Conservation (phyloP, 164 flowering plant genomes). For the Santalum album region DNA sequence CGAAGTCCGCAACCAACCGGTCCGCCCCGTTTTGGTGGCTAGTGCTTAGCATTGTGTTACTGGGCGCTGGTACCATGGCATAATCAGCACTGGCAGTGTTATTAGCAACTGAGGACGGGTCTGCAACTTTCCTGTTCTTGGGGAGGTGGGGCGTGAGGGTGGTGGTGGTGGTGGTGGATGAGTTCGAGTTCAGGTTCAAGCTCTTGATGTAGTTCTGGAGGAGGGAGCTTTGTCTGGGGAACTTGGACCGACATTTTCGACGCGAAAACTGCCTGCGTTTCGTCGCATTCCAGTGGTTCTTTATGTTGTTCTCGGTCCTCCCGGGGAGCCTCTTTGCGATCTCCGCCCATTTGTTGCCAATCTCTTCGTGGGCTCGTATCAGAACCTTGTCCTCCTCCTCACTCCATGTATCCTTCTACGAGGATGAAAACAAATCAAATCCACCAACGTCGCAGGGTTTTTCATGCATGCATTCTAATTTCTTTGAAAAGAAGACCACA, state of each 20-base stretch:
- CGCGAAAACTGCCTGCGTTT: slow-evolving; percentile 60
- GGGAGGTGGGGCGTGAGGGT: no score
- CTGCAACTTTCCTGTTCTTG: no score
- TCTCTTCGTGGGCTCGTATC: slow-evolving; percentile 47
- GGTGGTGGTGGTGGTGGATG: background rate
- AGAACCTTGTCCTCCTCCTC: slow-evolving; percentile 66
- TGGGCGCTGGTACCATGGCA: background rate
- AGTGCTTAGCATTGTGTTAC: no score
- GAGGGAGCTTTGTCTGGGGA: slow-evolving; percentile 40
- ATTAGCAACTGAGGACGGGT: background rate
- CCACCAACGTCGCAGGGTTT: no score
- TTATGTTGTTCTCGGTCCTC: slow-evolving; percentile 81
- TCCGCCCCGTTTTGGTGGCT: slow-evolving; percentile 6
- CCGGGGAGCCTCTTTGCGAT: slow-evolving; percentile 74
- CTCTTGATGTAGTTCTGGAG: slow-evolving; percentile 72
- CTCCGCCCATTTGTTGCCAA: slow-evolving; percentile 93
- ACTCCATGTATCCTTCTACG: slow-evolving; percentile 75
- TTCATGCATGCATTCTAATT: background rate
- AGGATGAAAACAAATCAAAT: no score
- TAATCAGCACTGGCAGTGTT: background rate
- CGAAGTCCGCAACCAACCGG: slow-evolving; percentile 22
- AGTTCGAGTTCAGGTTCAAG: slow-evolving; percentile 23
- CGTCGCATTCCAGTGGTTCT: slow-evolving; percentile 92
- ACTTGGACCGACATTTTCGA: slow-evolving; percentile 45
- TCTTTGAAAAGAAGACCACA: no score